phyloP scores from a whole-genome alignment of 805 yeast genomes.

The Candida ascalaphidarum region DNA sequence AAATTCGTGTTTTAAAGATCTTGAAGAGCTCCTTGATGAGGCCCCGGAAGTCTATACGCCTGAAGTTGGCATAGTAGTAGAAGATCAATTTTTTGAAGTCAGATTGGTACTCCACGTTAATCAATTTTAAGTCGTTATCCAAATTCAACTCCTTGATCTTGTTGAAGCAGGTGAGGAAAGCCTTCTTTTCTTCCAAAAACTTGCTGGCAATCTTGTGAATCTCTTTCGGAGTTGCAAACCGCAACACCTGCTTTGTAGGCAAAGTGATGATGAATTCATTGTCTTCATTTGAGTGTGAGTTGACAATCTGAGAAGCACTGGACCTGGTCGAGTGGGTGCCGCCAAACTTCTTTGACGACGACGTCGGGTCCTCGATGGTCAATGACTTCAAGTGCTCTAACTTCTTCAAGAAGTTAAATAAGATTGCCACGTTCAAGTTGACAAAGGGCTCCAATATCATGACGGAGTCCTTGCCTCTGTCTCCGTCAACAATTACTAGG shows the following conservation, averaged over 20 bases:
- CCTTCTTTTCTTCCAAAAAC: slow-evolving; percentile 63
- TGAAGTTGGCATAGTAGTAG: slow-evolving; percentile 38
- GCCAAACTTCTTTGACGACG: slow-evolving; percentile 11
- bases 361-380: slow-evolving; percentile 16
- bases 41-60: slow-evolving; percentile 34
- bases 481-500: slow-evolving; percentile 75
- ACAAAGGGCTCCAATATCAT: slow-evolving; percentile 62
- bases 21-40: slow-evolving; percentile 37
- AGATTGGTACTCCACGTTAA: slow-evolving; percentile 37
- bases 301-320: slow-evolving; percentile 27
- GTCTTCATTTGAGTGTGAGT: slow-evolving; percentile 40
- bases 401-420: slow-evolving; percentile 68
- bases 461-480: slow-evolving; percentile 74
- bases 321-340: slow-evolving; percentile 32
- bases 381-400: slow-evolving; percentile 56
- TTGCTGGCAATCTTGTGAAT: slow-evolving; percentile 53
- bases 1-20: slow-evolving; percentile 37
- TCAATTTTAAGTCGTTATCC: slow-evolving; percentile 25
- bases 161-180: slow-evolving; percentile 53
- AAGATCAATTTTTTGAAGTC: slow-evolving; percentile 38
- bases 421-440: slow-evolving; percentile 54
- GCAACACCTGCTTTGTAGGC: slow-evolving; percentile 69
- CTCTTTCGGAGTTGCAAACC: slow-evolving; percentile 72
- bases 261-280: slow-evolving; percentile 54
- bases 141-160: slow-evolving; percentile 41